These are phyloP conservation scores for Schoenoplectus triqueter DNA, from an alignment of 202 grass and related monocot genomes.

Conservation along the genomic window DNA sequence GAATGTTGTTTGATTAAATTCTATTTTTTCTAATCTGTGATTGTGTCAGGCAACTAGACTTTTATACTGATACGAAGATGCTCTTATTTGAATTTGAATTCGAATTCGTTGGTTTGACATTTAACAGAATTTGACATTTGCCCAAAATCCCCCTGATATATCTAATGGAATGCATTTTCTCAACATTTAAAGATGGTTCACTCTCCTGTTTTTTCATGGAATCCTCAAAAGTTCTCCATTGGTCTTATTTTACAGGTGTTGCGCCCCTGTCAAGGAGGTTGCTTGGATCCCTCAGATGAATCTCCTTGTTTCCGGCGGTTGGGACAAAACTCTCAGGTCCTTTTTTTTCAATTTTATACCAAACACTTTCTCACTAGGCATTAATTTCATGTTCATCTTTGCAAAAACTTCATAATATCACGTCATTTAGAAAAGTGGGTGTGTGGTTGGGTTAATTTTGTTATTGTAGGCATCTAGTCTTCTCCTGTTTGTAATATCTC, in stretches of 20 bases:
- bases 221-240: not conserved
- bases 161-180: not conserved
- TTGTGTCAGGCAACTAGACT: not conserved
- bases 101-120: no score
- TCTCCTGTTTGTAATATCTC: not conserved
- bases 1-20: not conserved
- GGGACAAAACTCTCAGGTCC: constrained; percentile 39
- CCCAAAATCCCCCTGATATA: not conserved
- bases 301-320: constrained; percentile 89
- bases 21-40: not conserved
- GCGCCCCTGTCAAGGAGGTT: constrained; percentile 73
- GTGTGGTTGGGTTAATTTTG: not conserved
- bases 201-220: not conserved
- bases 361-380: not conserved
- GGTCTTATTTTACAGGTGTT: constrained; percentile 58
- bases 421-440: not conserved
- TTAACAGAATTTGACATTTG: not conserved
- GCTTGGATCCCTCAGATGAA: constrained; percentile 95
- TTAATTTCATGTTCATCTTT: constrained; percentile 7
- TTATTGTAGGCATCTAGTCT: not conserved
- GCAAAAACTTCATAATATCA: not conserved
- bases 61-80: no score
- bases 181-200: not conserved
- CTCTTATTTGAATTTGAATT: no score
- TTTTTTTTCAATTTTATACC: not conserved